Percentiles rank a stretch among this genome's conserved stretches.
Conservation (phyloP, 176 grass and related monocot species). For the Aegilops speltoides region DNA sequence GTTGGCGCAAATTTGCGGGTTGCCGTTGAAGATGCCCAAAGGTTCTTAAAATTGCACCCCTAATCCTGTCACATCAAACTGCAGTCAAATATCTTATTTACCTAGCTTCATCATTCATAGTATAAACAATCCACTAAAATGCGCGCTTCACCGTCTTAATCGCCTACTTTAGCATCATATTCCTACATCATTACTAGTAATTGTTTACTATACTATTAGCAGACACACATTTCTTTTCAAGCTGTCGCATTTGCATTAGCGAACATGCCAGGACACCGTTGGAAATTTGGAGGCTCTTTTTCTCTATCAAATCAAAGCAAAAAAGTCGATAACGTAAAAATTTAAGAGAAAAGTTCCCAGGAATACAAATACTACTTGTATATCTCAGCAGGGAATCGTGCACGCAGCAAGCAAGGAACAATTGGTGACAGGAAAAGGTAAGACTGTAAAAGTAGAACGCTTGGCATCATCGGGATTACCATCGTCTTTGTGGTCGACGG, state of each 20-base stretch:
- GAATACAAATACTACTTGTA: not conserved
- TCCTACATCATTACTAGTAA: not conserved
- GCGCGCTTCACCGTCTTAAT: not conserved
- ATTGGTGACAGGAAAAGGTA: not conserved
- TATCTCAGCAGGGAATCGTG: not conserved
- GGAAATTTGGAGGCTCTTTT: not conserved
- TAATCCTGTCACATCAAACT: too few relatives aligned
- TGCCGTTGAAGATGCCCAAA: too few relatives aligned
- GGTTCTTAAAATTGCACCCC: too few relatives aligned
- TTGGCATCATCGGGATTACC: not conserved
- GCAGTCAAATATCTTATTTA: too few relatives aligned
- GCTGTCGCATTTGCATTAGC: not conserved
- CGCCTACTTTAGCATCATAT: not conserved
- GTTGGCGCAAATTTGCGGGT: too few relatives aligned
- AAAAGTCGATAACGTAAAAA: not conserved
- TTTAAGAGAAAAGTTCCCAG: not conserved
- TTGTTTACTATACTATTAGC: not conserved
- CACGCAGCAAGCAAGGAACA: conserved; percentile 5
- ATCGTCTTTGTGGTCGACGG: not conserved
- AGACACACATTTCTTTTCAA: not conserved
- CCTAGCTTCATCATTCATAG: too few relatives aligned
- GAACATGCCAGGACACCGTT: not conserved
- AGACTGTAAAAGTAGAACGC: not conserved
- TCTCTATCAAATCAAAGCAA: not conserved
- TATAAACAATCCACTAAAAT: too few relatives aligned